Percentiles rank a stretch among this genome's conserved stretches.
Evolutionary conservation across 1,139 yeast species (phyloP).

Genomic region (Pichia sp.): DNA sequence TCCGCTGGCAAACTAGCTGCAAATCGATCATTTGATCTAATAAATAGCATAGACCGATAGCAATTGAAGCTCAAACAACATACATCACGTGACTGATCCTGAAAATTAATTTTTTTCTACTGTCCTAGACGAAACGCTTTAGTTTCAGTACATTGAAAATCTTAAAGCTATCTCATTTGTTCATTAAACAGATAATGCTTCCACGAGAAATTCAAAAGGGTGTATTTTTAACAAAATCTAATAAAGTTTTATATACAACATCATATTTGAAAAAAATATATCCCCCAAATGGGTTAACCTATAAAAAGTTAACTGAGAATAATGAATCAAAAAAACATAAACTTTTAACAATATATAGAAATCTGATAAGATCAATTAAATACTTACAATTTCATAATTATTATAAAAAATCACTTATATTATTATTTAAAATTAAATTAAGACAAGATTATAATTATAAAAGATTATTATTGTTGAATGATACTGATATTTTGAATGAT

Average conservation of each 20-base stretch:
- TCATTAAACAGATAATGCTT: neutral
- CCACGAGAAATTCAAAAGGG: constrained; percentile 4
- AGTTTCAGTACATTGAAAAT: too few species aligned
- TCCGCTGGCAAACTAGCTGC: too few species aligned
- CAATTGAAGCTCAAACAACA: too few species aligned
- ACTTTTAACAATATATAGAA: constrained; percentile 19
- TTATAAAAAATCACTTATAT: constrained; percentile 6
- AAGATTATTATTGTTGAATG: constrained; percentile 10
- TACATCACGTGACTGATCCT: too few species aligned
- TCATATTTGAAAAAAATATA: constrained; percentile 19
- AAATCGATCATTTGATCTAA: too few species aligned
- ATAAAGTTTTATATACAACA: constrained; percentile 7
- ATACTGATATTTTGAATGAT: neutral
- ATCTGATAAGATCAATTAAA: constrained; percentile 16
- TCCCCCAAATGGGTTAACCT: constrained; percentile 19
- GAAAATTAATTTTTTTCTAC: too few species aligned
- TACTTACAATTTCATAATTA: constrained; percentile 15
- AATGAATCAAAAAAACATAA: constrained; percentile 7
- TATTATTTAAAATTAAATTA: constrained; percentile 17
- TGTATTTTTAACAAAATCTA: constrained; percentile 2
- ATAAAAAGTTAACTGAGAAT: constrained; percentile 3
- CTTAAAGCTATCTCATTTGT: too few species aligned
- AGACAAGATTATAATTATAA: constrained; percentile 21
- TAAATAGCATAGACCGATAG: too few species aligned
- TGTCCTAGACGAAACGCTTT: too few species aligned